Evolutionary conservation across 2,329 filamentous ascomycete species (phyloP).

Genomic region (Penicillium verrucosum): DNA sequence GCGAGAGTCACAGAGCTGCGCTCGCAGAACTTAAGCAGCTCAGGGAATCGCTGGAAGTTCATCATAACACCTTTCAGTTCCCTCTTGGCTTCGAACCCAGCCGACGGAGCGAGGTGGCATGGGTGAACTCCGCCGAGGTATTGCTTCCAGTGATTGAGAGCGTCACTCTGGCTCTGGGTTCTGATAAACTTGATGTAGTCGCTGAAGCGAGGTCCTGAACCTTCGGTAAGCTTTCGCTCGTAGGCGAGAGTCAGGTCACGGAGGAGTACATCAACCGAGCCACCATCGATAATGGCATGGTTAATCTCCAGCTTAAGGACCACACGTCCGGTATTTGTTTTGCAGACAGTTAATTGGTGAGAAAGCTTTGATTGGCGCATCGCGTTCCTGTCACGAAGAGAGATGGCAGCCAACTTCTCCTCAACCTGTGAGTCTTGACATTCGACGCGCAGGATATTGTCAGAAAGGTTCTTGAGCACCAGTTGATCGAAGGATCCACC

Average conservation of each 20-base stretch:
- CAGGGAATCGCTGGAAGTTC: constrained; percentile 30
- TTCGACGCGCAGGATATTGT: constrained; percentile 29
- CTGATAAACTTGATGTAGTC: constrained; percentile 39
- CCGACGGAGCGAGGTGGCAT: constrained; percentile 28
- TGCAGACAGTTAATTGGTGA: constrained; percentile 37
- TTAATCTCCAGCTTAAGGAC: constrained; percentile 39
- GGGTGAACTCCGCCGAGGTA: constrained; percentile 34
- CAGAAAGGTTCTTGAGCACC: constrained; percentile 29
- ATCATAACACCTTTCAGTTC: constrained; percentile 28
- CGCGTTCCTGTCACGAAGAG: constrained; percentile 26
- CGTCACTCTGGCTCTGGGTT: constrained; percentile 25
- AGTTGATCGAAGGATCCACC: constrained; percentile 39
- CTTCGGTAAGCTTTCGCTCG: constrained; percentile 26
- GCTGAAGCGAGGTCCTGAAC: constrained; percentile 32
- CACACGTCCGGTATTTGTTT: constrained; percentile 28
- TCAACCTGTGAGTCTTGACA: constrained; percentile 29
- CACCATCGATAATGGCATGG: constrained; percentile 39
- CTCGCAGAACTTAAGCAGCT: constrained; percentile 34
- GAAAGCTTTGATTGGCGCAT: constrained; percentile 28
- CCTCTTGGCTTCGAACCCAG: constrained; percentile 11
- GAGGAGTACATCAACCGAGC: constrained; percentile 33
- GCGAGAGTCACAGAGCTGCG: constrained; percentile 32
- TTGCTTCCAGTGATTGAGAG: constrained; percentile 35
- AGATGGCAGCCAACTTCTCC: constrained; percentile 27
- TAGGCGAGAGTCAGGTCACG: constrained; percentile 35